Evolutionary conservation across 192 early-diverging fungal genomes (phyloP).

Genomic region (Coemansia sp.): DNA sequence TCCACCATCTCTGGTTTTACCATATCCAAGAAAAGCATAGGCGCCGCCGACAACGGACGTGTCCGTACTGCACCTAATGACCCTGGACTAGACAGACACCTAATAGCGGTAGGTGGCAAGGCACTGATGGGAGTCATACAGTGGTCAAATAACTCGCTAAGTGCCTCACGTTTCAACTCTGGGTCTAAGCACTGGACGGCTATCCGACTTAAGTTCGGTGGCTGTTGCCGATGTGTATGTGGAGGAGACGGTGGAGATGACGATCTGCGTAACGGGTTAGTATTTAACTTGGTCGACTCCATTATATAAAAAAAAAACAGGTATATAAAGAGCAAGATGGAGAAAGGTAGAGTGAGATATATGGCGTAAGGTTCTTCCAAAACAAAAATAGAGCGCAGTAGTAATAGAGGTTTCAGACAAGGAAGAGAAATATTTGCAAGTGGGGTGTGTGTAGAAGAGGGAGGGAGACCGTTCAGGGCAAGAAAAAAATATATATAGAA

Average conservation of each 20-base stretch:
- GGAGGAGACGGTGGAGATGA: constrained; percentile 16
- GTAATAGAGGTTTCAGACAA: constrained; percentile 7
- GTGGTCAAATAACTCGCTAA: constrained; percentile 58
- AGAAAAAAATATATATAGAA: too few relatives aligned
- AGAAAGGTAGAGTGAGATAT: neutral
- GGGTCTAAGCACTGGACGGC: constrained; percentile 50
- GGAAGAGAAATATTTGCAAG: neutral
- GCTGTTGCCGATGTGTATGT: neutral
- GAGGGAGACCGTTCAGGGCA: constrained; percentile 4
- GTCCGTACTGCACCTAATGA: constrained; percentile 17
- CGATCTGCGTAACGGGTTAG: constrained; percentile 13
- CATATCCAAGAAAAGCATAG: constrained; percentile 23
- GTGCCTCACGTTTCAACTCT: constrained; percentile 51
- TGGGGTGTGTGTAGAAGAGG: neutral
- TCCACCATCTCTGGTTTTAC: neutral
- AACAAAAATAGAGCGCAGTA: neutral
- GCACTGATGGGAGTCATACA: constrained; percentile 48
- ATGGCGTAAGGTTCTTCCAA: neutral
- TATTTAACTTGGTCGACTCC: constrained; percentile 4
- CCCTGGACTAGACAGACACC: constrained; percentile 6
- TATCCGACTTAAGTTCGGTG: constrained; percentile 17
- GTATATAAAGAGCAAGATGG: neutral
- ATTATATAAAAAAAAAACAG: neutral
- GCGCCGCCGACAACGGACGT: constrained; percentile 49
- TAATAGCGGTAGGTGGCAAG: neutral